A percentile compares a stretch with the other conserved stretches of the same genome.
Conservation (phyloP, 1,284 basidiomycete genomes). For the Papiliotrema nemorosa region DNA sequence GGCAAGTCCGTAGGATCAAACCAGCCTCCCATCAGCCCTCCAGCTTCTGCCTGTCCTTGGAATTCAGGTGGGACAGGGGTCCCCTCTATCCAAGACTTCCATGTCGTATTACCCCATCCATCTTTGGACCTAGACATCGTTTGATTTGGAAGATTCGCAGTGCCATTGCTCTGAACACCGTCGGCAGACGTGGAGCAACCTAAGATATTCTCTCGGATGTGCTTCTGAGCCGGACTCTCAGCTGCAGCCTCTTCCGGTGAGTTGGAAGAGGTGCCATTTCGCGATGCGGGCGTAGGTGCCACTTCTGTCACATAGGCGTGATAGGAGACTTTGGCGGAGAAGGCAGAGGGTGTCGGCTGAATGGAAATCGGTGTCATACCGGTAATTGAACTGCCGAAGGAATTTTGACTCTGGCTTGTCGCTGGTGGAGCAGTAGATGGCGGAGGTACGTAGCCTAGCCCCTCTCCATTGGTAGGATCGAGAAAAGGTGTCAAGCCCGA, state of each 20-base stretch:
- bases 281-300: background rate
- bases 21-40: constrained; percentile 37
- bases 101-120: background rate
- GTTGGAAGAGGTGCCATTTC: background rate
- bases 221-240: too few species aligned
- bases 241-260: too few species aligned
- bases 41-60: constrained; percentile 5
- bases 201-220: background rate
- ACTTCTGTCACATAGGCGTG: constrained; percentile 13
- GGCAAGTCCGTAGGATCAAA: constrained; percentile 40
- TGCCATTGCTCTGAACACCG: background rate
- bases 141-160: too few species aligned
- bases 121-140: too few species aligned
- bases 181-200: background rate
- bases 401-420: background rate
- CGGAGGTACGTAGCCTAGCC: background rate
- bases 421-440: too few species aligned
- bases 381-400: background rate
- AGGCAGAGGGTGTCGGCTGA: background rate
- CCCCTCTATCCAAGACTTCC: background rate
- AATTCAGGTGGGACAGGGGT: background rate
- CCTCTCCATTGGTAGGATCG: background rate
- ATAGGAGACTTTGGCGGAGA: background rate
- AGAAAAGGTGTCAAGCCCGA: constrained; percentile 4
- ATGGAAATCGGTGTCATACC: background rate